Evolutionary conservation across 306 rosid genomes (phyloP), one percentile per base, ranked within the genome.

Genomic region (Ormosia emarginata): DNA sequence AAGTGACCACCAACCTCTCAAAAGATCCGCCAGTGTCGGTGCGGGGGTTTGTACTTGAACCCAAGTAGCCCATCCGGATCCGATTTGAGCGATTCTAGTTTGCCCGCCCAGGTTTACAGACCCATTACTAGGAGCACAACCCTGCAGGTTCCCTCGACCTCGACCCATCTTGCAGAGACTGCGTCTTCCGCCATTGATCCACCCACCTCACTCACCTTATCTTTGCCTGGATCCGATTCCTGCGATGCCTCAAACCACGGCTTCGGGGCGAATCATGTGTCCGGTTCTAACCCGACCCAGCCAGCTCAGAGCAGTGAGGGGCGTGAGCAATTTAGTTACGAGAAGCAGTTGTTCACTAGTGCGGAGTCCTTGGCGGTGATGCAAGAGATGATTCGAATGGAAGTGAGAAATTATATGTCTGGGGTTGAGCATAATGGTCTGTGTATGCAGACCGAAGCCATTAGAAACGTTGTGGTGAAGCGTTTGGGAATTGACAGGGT

Each of bases 361-460:
- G 37, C 80, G 0, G 97, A 94, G 83, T 92, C 89, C 34, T 46
- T 92, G 88, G 72, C 77, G 2, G 89, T 85, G 84, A 90, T 94
- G 92, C 97, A 90, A 76, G 97, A 94, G 76, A 92, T 94, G 98
- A 79, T 94, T 11, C 84, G 92, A 43, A 89, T 84, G 73, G 98
- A 94, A 80, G 97, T 94, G 86, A 87, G 87, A 52, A 87, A 52
- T 75, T 94, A 90, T 77, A 92, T 94, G 98, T 84, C 91, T 49
- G 98, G 91, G 74, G n/a, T 89, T 7, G 92, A 92, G 81, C 89
- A 61, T 40, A 88, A 83, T 4, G 98, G 97, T 11, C 12, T 82
- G 39, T 80, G 87, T 78, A 49, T 88, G 85, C 97, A 85, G 24
- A 87, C 87, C 0, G 91, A 89, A 15, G 90, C 91, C 0, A 83